Base-by-base conservation (phyloP, 2,329 filamentous ascomycete genomes). In the Blumeria hordei region DNA sequence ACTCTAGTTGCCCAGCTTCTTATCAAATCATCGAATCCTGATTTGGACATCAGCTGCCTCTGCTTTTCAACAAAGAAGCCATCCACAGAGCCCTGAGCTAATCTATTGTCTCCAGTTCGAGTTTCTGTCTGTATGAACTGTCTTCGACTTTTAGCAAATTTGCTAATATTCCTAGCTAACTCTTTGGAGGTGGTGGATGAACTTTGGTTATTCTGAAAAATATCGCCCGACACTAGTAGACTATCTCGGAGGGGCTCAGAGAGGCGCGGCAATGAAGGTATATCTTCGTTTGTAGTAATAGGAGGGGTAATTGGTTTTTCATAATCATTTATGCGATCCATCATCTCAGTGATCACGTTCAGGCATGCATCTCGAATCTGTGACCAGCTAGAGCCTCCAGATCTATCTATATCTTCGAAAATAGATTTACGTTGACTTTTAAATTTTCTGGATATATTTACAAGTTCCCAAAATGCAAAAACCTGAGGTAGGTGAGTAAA, bases 381-480 rank as follows among this genome's bases (percentile, higher is more conserved):
- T 8, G 80, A 78, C 85, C 87, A 94, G 60, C 85, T 81, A 0
- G 85, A 76, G 0, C 83, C 86, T 47, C 82, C 83, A 55, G 78
- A 78, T 57, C 88, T 83, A 61, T 94, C 86, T 58, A 94, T 85
- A 61, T 96, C 90, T 56, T 81, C 78, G 67, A 85, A 95, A 55
- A 96, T 86, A 18, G 79, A 77, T 66, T 83, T 85, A 54, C 90
- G 78, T 34, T 63, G 80, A n/a, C 78, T 74, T 14, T 81, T 74
- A 59, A 84, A 88, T 55, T 78, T 75, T 56, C 83, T 76, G 39
- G 85, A 81, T 61, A 95, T 94, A 55, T 85, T 74, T 34, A 80
- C 78, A 33, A 95, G 72, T 64, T 96, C 90, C 88, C 88, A 94
- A 67, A 94, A 83, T 14, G 90, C 88, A 66, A 93, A 94, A 0